Evolutionary conservation across 345 rosid species (phyloP).

Genomic region (Rhodamnia rubescens): DNA sequence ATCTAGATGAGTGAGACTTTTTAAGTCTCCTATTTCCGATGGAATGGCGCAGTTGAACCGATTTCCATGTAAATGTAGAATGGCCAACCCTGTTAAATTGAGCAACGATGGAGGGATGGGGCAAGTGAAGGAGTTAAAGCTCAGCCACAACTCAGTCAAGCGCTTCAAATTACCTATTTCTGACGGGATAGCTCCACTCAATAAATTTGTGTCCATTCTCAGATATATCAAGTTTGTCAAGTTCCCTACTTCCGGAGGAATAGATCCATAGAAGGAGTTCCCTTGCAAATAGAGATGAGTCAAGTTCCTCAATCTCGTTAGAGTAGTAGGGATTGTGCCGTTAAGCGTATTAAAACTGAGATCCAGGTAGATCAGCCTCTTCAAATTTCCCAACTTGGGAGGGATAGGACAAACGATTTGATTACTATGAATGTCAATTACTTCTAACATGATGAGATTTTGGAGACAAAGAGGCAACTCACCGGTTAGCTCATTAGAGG

Average conservation of each 20-base stretch:
- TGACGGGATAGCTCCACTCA: not conserved
- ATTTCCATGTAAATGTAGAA: not conserved
- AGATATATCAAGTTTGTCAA: not conserved
- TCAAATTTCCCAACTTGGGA: not conserved
- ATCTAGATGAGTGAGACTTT: not conserved
- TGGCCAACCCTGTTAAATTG: rapidly evolving
- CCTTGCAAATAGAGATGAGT: not conserved
- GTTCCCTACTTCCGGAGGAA: not conserved
- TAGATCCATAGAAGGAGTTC: not conserved
- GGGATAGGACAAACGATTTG: not conserved
- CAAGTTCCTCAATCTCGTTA: not conserved
- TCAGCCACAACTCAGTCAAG: not conserved
- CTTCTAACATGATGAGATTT: not conserved
- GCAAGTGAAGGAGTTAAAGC: not conserved
- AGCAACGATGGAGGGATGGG: not conserved
- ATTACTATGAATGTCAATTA: no score
- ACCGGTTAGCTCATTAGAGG: not conserved
- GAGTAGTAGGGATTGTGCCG: no score
- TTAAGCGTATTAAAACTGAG: no score
- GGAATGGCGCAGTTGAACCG: not conserved
- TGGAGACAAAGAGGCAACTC: not conserved
- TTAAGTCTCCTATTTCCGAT: not conserved
- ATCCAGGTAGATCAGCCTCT: not conserved
- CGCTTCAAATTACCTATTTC: no score
- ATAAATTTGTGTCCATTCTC: not conserved